Base-by-base conservation (phyloP, 257 asterid genomes). In the Fraxinus quadrangulata region DNA sequence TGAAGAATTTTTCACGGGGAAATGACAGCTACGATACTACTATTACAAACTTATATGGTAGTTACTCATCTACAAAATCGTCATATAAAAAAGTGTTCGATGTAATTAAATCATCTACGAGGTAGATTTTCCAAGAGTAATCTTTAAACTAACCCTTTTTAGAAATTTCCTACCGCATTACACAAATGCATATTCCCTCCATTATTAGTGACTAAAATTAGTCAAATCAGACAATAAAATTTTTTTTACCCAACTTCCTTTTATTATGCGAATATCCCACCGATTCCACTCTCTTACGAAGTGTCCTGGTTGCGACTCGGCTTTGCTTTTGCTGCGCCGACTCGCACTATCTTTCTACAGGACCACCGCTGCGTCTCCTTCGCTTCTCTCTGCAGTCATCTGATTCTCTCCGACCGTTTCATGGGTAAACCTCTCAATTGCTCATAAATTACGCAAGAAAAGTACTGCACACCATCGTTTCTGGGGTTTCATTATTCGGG, bases 351-450 rank as follows among this genome's bases (percentile, higher is more conserved):
- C 80, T 67, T 68, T 83, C 83, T 76, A n/a, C 11, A 71, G 67
- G 17, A 4, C 21, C 36, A 72, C 31, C 76, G 84, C 80, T 80
- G 80, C 84, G 83, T 56, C 79, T 56, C 21, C 45, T 33, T 77
- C 34, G 11, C 34, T 30, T 70, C 28, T 54, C 71, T 68, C 42
- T 12, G 31, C 76, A 14, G 36, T 26, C 19, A 26, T 26, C 4
- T 11, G 67, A 51, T 49, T 83, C 7, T 75, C 26, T 10, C 7
- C 75, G 37, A 59, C 17, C 34, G 37, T 24, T 33, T 28, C 76
- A 40, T 54, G 69, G 75, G 80, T 77, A 47, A 77, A 80, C 75
- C 75, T 65, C 66, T 77, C 70, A 28, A 69, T 61, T 77, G 74
- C 80, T 72, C 69, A 63, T 26, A 63, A 21, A 59, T 59, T 59